Percentiles rank a stretch among this genome's conserved stretches.
phyloP scores from a whole-genome alignment of 2,329 filamentous ascomycete genomes.

The Hymenoscyphus occultus region DNA sequence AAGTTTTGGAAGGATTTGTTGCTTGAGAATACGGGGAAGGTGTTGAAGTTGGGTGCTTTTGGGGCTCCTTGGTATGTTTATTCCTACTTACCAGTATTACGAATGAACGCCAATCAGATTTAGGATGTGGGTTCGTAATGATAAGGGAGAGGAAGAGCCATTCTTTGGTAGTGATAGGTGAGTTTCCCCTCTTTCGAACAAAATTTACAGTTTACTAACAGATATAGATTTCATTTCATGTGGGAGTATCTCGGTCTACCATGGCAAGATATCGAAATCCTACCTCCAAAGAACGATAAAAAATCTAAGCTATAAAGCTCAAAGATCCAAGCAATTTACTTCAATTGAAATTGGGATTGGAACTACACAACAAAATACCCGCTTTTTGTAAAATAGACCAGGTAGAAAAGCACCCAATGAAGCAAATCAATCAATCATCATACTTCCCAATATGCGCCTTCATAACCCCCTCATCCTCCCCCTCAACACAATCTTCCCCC shows the following conservation, averaged over 20 bases:
- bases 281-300: conserved; percentile 31
- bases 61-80: conserved; percentile 60
- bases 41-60: conserved; percentile 65
- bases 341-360: neutral
- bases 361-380: neutral
- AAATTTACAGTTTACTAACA: neutral
- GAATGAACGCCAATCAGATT: neutral
- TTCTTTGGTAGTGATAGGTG: conserved; percentile 76
- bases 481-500: conserved; percentile 51
- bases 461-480: conserved; percentile 41
- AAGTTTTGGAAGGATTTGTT: conserved; percentile 53
- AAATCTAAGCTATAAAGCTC: conserved; percentile 24
- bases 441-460: conserved; percentile 19
- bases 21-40: conserved; percentile 56
- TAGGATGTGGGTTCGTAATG: conserved; percentile 61
- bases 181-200: conserved; percentile 19
- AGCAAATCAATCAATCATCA: neutral
- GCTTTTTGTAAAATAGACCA: neutral
- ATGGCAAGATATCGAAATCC: conserved; percentile 52
- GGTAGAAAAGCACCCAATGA: neutral
- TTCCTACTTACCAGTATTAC: neutral
- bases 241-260: conserved; percentile 64
- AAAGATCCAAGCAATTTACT: neutral
- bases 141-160: conserved; percentile 56
- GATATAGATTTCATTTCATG: conserved; percentile 60